Conservation (phyloP, 148 eudicot genomes). For the Camellia granthamiana region DNA sequence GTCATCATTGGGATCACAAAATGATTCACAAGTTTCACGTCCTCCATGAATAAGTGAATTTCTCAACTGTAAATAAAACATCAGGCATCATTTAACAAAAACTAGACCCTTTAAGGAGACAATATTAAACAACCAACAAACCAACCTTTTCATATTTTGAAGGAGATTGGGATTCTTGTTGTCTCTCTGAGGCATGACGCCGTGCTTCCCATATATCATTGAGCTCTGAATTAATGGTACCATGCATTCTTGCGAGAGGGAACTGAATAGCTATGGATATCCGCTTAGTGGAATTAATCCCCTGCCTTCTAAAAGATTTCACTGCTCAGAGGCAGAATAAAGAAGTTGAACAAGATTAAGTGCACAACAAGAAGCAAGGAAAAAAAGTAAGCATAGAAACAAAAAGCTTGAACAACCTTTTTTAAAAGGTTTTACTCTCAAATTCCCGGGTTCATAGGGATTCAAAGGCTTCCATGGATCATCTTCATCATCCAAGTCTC, state of each 20-base stretch:
- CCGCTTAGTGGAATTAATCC: slow-evolving; percentile 25
- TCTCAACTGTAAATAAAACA: slow-evolving; percentile 58
- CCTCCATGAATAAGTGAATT: slow-evolving; percentile 58
- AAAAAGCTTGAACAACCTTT: slow-evolving; percentile 45
- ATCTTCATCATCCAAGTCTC: slow-evolving; percentile 50
- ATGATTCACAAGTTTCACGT: slow-evolving; percentile 31
- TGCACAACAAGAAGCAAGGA: slow-evolving; percentile 5
- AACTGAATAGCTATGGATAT: slow-evolving; percentile 40
- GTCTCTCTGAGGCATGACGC: slow-evolving; percentile 23
- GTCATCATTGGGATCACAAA: slow-evolving; percentile 32
- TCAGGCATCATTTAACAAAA: slow-evolving; percentile 18
- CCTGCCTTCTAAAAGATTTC: slow-evolving; percentile 41
- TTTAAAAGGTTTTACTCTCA: slow-evolving; percentile 79
- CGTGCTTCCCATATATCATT: slow-evolving; percentile 57
- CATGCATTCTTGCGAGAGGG: slow-evolving; percentile 71
- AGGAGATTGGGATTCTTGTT: slow-evolving; percentile 42
- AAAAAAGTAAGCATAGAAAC: slow-evolving; percentile 2
- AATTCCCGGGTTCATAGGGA: slow-evolving; percentile 85
- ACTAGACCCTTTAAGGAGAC: background rate
- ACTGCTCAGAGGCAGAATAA: slow-evolving; percentile 44
- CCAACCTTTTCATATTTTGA: slow-evolving; percentile 48
- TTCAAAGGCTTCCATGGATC: slow-evolving; percentile 96
- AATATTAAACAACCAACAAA: slow-evolving; percentile 11
- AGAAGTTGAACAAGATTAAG: slow-evolving; percentile 7
- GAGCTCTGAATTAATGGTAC: slow-evolving; percentile 61